Evolutionary conservation across 2,329 filamentous ascomycete genomes (phyloP), one percentile per base, ranked within the genome.

Genomic region (Cladobotryum protrusum): DNA sequence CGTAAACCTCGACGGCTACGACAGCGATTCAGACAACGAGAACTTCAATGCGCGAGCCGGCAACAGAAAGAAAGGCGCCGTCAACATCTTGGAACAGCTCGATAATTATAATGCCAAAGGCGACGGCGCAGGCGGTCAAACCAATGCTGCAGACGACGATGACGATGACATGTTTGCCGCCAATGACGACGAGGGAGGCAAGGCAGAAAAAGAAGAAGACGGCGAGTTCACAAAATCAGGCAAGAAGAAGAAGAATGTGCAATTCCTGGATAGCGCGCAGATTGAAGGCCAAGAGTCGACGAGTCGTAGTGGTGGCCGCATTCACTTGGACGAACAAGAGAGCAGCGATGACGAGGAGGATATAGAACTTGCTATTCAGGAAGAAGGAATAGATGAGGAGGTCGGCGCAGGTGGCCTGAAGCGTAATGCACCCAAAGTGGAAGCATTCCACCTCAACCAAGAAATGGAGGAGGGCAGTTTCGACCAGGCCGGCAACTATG

Each of bases 1-100:
- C 0, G 88, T 99, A 49, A 96, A 97, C 62, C 83, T 99, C 37
- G 93, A 97, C 63, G 93, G 93, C 45, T 99, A 97, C 71, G 92
- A 97, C 59, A 93, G 87, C 9, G 93, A 99, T 68, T 95, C 92
- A 2, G 82, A 86, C 47, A 92, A 95, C 56, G 93, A 97, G 63
- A 90, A 87, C 41, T 95, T 96, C 66, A 81, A 93, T 58, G 79
- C 79, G 32, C 81, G 87, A 46, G 86, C 87, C 5, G 82, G 84
- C 52, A 77, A 78, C 49, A 79, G 76, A 56, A 72, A 69, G 47
- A 74, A 63, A 51, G 72, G 72, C 50, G 67, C 76, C n/a, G 72
- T 78, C 7, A 69, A 76, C 51, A 62, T 81, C 6, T 62, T 73
- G 1, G 73, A 78, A 12, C 71, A 77, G 47, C 69, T 82, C 29